Conservation (phyloP, 2,329 filamentous ascomycete species). For the Penicillium rolfsii region DNA sequence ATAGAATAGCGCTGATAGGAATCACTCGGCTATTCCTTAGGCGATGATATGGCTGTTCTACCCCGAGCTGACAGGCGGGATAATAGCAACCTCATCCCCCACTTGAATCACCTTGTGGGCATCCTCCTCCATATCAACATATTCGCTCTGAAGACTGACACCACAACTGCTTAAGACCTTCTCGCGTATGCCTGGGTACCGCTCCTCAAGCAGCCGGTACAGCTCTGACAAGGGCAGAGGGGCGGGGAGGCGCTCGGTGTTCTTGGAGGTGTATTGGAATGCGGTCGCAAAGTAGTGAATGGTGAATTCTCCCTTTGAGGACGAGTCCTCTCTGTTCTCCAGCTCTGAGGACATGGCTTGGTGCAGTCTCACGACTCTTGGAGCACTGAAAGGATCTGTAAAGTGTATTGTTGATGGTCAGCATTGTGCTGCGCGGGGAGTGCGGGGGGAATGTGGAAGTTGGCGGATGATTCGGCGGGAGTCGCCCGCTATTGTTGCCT, state of each 20-base stretch:
- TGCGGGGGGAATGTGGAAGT: background rate
- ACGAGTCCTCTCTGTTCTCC: background rate
- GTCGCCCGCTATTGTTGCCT: background rate
- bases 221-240: conserved; percentile 44
- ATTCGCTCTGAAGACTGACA: conserved; percentile 49
- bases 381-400: background rate
- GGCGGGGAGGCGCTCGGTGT: conserved; percentile 46
- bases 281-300: conserved; percentile 53
- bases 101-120: conserved; percentile 35
- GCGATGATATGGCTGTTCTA: conserved; percentile 26
- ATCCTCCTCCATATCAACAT: conserved; percentile 44
- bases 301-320: conserved; percentile 37
- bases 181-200: conserved; percentile 47
- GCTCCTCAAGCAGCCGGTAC: conserved; percentile 43
- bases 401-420: background rate
- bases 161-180: conserved; percentile 47
- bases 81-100: conserved; percentile 51
- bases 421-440: background rate
- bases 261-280: conserved; percentile 45
- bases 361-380: background rate
- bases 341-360: background rate
- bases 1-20: background rate
- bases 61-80: conserved; percentile 54
- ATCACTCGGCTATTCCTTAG: background rate
- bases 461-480: background rate